phyloP scores from a whole-genome alignment of 139 green algal genomes.

The Chlamydomonas eustigma region DNA sequence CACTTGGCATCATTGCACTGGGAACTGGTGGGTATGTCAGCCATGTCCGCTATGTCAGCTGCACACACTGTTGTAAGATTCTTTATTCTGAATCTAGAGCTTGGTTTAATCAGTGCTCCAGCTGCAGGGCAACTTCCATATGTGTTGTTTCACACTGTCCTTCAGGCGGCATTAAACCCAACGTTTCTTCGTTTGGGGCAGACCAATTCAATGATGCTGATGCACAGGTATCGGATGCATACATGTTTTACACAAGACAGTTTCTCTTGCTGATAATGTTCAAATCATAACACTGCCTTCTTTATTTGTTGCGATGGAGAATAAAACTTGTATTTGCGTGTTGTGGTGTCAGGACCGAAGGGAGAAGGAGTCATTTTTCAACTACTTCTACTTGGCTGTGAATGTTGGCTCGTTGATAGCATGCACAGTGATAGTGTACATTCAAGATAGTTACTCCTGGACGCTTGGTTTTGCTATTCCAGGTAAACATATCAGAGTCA shows the following conservation, averaged over 20 bases:
- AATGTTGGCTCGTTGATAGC: constrained; percentile 88
- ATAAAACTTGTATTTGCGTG: no score
- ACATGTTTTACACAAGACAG: no score
- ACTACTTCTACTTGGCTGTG: constrained; percentile 97
- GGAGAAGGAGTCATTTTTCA: constrained; percentile 69
- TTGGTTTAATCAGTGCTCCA: no score
- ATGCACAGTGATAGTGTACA: constrained; percentile 70
- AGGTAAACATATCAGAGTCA: no score
- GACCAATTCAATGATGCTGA: constrained; percentile 93
- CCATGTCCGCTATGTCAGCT: no score
- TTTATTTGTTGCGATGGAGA: no score
- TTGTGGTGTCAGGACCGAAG: constrained; percentile 73
- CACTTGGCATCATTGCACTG: constrained; percentile 83
- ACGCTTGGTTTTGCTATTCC: constrained; percentile 85
- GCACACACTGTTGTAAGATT: no score
- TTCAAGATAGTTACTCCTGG: constrained; percentile 78
- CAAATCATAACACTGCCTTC: no score
- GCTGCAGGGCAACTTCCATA: no score
- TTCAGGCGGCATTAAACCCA: constrained; percentile 93
- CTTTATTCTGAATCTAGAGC: no score
- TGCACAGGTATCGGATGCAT: constrained; percentile 56
- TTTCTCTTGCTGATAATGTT: no score
- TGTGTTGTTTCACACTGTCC: no score
- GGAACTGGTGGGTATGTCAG: constrained; percentile 29
- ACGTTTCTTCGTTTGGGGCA: constrained; percentile 93